These are phyloP conservation scores for Purpureocillium takamizusanense DNA, from an alignment of 2,329 filamentous ascomycete species.

Conservation along the genomic window DNA sequence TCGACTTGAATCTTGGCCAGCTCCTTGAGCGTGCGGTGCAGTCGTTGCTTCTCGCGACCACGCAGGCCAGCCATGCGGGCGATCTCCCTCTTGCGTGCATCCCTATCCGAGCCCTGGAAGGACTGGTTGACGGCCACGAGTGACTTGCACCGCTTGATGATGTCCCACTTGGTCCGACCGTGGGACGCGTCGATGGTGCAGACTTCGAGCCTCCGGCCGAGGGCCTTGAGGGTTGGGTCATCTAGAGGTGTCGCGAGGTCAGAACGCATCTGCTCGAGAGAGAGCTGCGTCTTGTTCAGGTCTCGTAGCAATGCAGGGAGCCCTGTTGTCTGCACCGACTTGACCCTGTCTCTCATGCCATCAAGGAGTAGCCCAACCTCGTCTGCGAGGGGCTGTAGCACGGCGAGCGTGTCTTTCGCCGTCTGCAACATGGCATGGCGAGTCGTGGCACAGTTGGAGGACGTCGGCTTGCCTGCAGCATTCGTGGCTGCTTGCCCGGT, in stretches of 20 bases:
- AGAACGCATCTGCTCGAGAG: slow-evolving; percentile 7
- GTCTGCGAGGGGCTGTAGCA: slow-evolving; percentile 4
- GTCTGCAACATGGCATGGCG: too few relatives aligned
- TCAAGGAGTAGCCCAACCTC: slow-evolving; percentile 11
- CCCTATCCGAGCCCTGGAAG: slow-evolving; percentile 21
- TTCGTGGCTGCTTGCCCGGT: too few relatives aligned
- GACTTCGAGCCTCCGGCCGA: slow-evolving; percentile 14
- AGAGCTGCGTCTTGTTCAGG: slow-evolving; percentile 9
- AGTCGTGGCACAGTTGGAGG: too few relatives aligned
- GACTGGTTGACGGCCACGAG: slow-evolving; percentile 21
- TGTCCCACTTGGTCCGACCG: slow-evolving; percentile 17
- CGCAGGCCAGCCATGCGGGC: slow-evolving; percentile 9
- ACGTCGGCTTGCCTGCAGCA: too few relatives aligned
- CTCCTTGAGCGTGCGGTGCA: slow-evolving; percentile 22
- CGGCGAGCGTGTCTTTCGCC: too few relatives aligned
- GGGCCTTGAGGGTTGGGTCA: slow-evolving; percentile 5
- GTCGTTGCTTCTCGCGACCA: slow-evolving; percentile 15
- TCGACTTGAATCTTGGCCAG: slow-evolving; percentile 24
- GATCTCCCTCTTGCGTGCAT: slow-evolving; percentile 14
- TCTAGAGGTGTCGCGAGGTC: slow-evolving; percentile 1
- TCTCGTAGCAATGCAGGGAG: slow-evolving; percentile 13
- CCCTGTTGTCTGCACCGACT: slow-evolving; percentile 9
- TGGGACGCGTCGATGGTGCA: slow-evolving; percentile 13
- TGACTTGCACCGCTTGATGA: slow-evolving; percentile 20
- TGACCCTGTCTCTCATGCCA: slow-evolving; percentile 4